phyloP scores from a whole-genome alignment of 441 rosid species.

The Hura crepitans region DNA sequence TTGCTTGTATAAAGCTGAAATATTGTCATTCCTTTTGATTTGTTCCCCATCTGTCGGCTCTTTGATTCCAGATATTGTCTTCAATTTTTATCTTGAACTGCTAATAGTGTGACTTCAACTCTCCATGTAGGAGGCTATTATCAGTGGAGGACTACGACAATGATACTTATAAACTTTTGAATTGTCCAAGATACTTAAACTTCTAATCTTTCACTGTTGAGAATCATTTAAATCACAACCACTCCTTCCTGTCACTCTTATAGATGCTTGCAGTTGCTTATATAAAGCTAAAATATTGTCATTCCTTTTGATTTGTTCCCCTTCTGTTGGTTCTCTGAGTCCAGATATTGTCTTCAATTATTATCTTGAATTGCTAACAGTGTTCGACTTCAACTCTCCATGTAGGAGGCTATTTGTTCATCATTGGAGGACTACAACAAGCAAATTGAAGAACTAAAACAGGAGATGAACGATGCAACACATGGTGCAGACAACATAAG shows the following conservation, averaged over 20 bases:
- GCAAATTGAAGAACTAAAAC: conserved; percentile 85
- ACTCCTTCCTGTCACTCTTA: not conserved
- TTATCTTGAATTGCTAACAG: conserved; percentile 2
- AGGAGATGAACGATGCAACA: conserved; percentile 99
- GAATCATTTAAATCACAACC: not conserved
- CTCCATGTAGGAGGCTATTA: too few relatives aligned
- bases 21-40: not conserved
- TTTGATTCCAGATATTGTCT: too few relatives aligned
- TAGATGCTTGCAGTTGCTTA: not conserved
- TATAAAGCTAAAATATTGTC: not conserved
- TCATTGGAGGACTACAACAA: conserved; percentile 96
- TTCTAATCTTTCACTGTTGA: not conserved
- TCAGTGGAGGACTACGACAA: too few relatives aligned
- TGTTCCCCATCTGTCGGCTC: too few relatives aligned
- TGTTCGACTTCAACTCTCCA: conserved; percentile 15
- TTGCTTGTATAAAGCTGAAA: not conserved
- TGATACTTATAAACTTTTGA: too few relatives aligned
- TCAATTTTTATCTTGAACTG: too few relatives aligned
- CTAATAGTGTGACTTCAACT: too few relatives aligned
- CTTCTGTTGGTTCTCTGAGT: not conserved
- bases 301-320: not conserved
- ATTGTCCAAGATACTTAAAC: not conserved
- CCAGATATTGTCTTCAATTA: not conserved
- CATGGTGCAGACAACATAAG: conserved; percentile 99
- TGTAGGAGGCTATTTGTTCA: conserved; percentile 96